These are phyloP conservation scores for Psophocarpus tetragonolobus DNA, from an alignment of 306 rosid species.

Conservation along the genomic window DNA sequence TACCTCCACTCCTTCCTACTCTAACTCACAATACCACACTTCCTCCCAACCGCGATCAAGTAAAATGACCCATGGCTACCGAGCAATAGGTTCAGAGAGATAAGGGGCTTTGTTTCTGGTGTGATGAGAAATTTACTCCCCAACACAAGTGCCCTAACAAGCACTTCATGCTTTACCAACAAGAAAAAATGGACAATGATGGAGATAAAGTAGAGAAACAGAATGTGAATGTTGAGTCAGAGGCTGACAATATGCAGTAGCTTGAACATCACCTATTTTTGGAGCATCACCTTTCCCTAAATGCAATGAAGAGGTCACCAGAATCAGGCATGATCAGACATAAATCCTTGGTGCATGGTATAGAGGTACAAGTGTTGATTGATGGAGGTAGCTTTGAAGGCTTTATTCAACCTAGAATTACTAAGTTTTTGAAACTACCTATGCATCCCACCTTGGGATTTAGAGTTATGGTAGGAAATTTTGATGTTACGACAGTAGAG, in stretches of 20 bases:
- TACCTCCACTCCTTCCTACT: no score
- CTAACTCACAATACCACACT: no score
- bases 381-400: background rate
- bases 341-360: background rate
- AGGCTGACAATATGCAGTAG: no score
- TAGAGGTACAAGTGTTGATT: background rate
- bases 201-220: no score
- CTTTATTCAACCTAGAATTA: background rate
- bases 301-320: background rate
- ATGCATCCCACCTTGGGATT: background rate
- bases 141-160: no score
- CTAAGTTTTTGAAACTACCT: background rate
- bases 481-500: background rate
- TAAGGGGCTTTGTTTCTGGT: no score
- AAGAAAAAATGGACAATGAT: no score
- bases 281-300: background rate
- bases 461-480: background rate
- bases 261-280: background rate
- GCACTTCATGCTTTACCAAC: no score
- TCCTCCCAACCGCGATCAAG: no score
- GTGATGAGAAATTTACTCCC: no score
- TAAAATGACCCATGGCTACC: no score
- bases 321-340: background rate
- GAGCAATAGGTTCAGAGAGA: background rate
- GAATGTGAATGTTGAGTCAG: no score